Evolutionary conservation across 2,329 filamentous ascomycete species (phyloP), one percentile per base, ranked within the genome.

Genomic region (Lachnellula hyalina): DNA sequence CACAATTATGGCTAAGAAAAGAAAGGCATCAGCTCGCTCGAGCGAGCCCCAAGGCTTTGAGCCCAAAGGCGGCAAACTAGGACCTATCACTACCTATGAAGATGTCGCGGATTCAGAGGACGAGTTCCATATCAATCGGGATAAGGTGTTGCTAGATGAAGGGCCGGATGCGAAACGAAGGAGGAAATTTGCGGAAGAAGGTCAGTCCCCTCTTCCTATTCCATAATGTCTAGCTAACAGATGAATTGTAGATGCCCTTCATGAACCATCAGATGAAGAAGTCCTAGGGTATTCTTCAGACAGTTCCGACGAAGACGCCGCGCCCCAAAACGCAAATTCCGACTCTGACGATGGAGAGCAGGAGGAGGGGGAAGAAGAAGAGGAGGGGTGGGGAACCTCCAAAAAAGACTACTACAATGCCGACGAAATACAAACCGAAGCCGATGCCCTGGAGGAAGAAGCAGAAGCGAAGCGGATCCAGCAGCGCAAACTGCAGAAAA

Each of bases 91-190:
- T 3, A 85, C 82, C 2, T 93, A 81, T 71, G 85, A 93, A 71
- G 90, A 96, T 72, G 86, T 99, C 64, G 90, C 92, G 61, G 87
- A 96, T 70, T 95, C 91, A 1, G 90, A 96, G 71, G 94, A 99
- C 71, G 90, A 96, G 69, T 96, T 96, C 70, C 90, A 93, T 66
- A 77, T 92, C 56, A 87, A 92, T 61, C 83, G 88, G 61, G 94
- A 99, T 72, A 87, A 89, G 68, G 85, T 99, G 59, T 73, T 93
- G 66, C 79, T 99, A 38, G 90, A 96, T 32, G 90, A 96, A 62
- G 87, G 80, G 35, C 89, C 87, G 14, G 81, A 83, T 40, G 84
- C 85, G 32, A 96, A 96, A 75, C 84, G 89, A 61, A 79, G 85
- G 66, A 84, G 86, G 65, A 87, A 84, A 63, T 73, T 80, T 55